phyloP scores from a whole-genome alignment of 257 asterid species.

The Solanum lignicaule region DNA sequence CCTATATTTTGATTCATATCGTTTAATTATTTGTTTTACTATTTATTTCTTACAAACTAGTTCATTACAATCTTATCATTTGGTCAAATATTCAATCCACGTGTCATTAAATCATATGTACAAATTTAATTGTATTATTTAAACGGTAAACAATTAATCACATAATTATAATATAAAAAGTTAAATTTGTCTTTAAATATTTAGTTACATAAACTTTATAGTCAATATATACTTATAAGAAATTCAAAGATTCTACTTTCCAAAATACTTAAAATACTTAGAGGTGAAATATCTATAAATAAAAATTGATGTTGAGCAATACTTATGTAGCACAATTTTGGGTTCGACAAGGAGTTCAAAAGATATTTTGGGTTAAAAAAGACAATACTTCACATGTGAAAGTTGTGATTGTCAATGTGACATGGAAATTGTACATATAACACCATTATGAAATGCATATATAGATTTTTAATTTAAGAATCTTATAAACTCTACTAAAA shows the following conservation, averaged over 20 bases:
- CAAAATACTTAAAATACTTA: neutral
- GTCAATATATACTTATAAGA: neutral
- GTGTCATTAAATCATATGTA: no score
- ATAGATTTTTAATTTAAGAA: neutral
- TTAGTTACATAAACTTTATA: neutral
- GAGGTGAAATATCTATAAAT: neutral
- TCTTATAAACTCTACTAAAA: neutral
- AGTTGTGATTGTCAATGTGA: no score
- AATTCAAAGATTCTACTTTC: neutral
- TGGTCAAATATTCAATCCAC: no score
- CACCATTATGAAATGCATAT: neutral
- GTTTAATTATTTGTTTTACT: neutral
- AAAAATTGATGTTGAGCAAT: neutral
- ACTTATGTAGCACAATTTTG: no score
- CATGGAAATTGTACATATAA: no score
- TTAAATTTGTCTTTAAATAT: neutral
- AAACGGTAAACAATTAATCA: no score
- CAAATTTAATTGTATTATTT: no score
- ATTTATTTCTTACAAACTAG: no score
- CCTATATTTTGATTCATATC: neutral
- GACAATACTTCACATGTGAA: no score
- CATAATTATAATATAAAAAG: neutral
- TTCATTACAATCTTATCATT: neutral
- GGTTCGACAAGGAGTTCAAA: no score
- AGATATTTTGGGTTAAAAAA: no score